Conservation (phyloP, 2,329 filamentous ascomycete genomes). For the Alternaria ventricosa region DNA sequence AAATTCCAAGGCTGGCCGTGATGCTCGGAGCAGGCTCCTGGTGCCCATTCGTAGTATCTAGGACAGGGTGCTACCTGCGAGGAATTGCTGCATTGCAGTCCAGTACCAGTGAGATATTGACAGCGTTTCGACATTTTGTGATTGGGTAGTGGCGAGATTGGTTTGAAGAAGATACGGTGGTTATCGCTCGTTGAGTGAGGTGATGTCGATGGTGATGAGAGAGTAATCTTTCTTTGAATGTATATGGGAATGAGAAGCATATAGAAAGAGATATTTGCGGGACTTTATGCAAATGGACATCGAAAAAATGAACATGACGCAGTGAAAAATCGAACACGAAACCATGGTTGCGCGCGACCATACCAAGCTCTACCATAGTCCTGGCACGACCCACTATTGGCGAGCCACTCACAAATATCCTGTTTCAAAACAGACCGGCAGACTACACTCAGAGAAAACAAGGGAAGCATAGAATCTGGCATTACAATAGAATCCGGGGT, state of each 20-base stretch:
- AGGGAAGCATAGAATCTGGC: not conserved
- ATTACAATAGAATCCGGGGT: not conserved
- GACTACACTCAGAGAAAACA: not conserved
- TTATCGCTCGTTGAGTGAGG: not conserved
- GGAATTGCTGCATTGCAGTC: not conserved
- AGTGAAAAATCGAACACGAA: not conserved
- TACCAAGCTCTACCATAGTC: not conserved
- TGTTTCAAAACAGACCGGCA: not conserved
- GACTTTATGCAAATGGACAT: not conserved
- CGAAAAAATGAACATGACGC: not conserved
- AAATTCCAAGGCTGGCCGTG: not conserved
- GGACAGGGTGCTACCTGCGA: not conserved
- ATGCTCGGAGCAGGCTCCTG: not conserved
- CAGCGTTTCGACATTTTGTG: not conserved
- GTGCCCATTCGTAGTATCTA: not conserved
- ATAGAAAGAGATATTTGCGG: not conserved
- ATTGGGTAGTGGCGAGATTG: not conserved
- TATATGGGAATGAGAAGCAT: not conserved
- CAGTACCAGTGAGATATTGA: not conserved
- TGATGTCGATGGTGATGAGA: not conserved
- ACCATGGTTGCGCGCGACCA: not conserved
- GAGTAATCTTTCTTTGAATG: not conserved
- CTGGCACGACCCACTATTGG: not conserved
- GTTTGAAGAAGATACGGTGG: not conserved
- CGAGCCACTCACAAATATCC: not conserved